phyloP scores from a whole-genome alignment of 2,329 filamentous ascomycete species.

The Fusarium keratoplasticum region DNA sequence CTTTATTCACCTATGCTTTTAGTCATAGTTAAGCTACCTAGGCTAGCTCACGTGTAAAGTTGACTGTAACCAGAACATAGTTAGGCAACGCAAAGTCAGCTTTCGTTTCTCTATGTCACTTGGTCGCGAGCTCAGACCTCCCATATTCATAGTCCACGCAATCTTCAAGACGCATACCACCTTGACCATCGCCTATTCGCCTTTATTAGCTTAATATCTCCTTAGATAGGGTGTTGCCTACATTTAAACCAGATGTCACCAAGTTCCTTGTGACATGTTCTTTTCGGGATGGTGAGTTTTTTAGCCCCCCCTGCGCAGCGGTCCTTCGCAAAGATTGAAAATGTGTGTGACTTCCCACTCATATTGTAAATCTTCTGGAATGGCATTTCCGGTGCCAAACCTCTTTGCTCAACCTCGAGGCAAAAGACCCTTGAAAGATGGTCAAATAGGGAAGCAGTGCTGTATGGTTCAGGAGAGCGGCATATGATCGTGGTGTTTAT shows the following conservation, averaged over 20 bases:
- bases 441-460: not conserved
- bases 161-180: not conserved
- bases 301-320: not conserved
- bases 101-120: not conserved
- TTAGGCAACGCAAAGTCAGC: not conserved
- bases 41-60: not conserved
- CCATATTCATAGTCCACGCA: not conserved
- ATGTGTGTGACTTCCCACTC: not conserved
- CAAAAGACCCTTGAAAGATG: not conserved
- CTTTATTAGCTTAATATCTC: not conserved
- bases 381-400: not conserved
- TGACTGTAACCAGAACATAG: not conserved
- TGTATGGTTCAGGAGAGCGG: not conserved
- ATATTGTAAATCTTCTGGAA: not conserved
- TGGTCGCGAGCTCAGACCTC: not conserved
- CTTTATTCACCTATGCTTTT: not conserved
- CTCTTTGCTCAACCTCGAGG: not conserved
- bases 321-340: not conserved
- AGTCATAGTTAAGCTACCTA: not conserved
- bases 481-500: not conserved
- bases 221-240: not conserved
- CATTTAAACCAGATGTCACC: not conserved
- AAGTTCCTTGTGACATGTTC: not conserved
- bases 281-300: not conserved
- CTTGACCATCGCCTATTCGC: not conserved